These are phyloP conservation scores for Tephrocybe rancida DNA, from an alignment of 768 basidiomycete species.

Conservation along the genomic window DNA sequence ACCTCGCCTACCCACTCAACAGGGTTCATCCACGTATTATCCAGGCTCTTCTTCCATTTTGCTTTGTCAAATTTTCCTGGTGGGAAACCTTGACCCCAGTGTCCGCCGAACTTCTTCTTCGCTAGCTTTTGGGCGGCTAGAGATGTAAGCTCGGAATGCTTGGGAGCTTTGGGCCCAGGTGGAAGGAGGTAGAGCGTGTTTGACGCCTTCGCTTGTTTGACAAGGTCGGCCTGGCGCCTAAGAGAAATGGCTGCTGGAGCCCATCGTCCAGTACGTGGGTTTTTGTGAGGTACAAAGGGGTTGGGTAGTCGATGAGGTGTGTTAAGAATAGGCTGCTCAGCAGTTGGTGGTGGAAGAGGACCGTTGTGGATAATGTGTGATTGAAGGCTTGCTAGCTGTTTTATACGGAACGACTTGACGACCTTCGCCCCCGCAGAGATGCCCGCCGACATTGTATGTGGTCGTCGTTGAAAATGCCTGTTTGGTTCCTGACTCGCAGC, in stretches of 20 bases:
- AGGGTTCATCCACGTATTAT: slow-evolving; percentile 30
- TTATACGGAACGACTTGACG: slow-evolving; percentile 47
- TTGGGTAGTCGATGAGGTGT: slow-evolving; percentile 46
- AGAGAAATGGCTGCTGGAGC: slow-evolving; percentile 70
- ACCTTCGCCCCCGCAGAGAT: slow-evolving; percentile 20
- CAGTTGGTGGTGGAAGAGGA: slow-evolving; percentile 33
- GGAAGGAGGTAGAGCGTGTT: slow-evolving; percentile 65
- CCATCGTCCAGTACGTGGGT: slow-evolving; percentile 66
- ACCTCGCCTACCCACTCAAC: slow-evolving; percentile 49
- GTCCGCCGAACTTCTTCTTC: slow-evolving; percentile 7
- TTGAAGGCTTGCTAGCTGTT: slow-evolving; percentile 36
- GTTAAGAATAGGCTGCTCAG: slow-evolving; percentile 12
- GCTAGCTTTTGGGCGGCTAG: slow-evolving; percentile 4
- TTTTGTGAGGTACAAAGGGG: slow-evolving; percentile 70
- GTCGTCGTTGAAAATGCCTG: neutral
- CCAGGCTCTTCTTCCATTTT: slow-evolving; percentile 7
- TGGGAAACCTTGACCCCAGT: slow-evolving; percentile 4
- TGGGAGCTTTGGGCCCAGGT: slow-evolving; percentile 57
- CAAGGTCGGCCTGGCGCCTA: slow-evolving; percentile 75
- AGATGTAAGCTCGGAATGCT: slow-evolving; percentile 2
- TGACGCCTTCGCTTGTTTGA: slow-evolving; percentile 66
- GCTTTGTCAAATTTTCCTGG: slow-evolving; percentile 5
- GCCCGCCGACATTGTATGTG: slow-evolving; percentile 12
- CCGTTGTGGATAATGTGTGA: slow-evolving; percentile 40
- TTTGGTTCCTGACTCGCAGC: neutral